Base-by-base conservation (phyloP, 2,329 filamentous ascomycete genomes). In the Magnaporthiopsis rhizophila region DNA sequence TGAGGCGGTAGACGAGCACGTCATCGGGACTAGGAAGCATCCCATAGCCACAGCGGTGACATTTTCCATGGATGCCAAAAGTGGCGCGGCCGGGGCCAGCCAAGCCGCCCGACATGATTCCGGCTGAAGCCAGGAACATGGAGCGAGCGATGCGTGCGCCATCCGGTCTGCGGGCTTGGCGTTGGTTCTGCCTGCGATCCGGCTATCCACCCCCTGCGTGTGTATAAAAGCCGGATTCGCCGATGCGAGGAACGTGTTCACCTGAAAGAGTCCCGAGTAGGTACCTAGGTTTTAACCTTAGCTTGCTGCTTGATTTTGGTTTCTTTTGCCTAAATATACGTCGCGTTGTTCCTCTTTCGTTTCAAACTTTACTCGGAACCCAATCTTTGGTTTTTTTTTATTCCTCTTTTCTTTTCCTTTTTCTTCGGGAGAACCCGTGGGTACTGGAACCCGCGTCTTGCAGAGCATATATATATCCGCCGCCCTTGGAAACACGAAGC, bases 1-100 rank as follows among this genome's bases (percentile, higher is more conserved):
- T 60, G 45, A 59, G 45, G 45, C 28, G 61, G 45, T 26, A 57
- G 18, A 13, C 50, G 65, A 70, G 68, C 69, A 70, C 69, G 69
- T 66, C 67, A 70, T 70, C 65, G 64, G 63, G 61, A 66, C 69
- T 69, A 69, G 66, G 53, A 50, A 53, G 58, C 62, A 65, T 62
- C 30, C 38, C 64, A 65, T 62, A 56, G 56, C 57, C 57, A 15
- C 21, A 36, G 24, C 18, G 24, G 53, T 9, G n/a, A 21, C 58
- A 34, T 11, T n/a, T 32, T 11, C 36, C 26, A 58, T 58, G 30
- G 56, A 64, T 50, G 50, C 57, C 26, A 62, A 61, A 58, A 58
- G 53, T n/a, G 24, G 28, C 62, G 36, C 62, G 59, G 58, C 61
- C 58, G 59, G 34, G 30, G 9, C 45, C 45, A 50, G 45, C 45